These are phyloP conservation scores for Gossypium turneri DNA, from an alignment of 345 rosid species.

Conservation along the genomic window DNA sequence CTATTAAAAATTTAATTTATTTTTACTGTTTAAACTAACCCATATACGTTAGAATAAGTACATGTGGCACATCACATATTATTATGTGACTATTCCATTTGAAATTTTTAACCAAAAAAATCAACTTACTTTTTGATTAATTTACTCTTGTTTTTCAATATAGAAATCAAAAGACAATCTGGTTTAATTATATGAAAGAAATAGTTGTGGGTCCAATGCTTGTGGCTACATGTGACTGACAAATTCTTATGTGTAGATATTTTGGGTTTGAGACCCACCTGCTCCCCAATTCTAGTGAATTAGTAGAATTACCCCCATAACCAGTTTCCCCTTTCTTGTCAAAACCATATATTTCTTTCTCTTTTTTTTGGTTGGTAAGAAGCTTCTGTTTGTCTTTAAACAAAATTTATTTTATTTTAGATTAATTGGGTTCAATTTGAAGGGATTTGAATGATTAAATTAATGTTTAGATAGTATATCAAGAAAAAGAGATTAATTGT, in stretches of 20 bases:
- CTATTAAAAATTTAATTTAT: no score
- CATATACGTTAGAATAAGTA: accelerated
- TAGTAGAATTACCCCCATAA: not conserved
- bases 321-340: not conserved
- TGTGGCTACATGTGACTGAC: constrained; percentile 12
- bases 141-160: no score
- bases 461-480: no score
- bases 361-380: not conserved
- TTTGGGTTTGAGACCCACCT: not conserved
- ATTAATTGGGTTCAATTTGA: not conserved
- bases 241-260: not conserved
- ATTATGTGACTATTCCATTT: accelerated
- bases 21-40: accelerated
- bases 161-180: no score
- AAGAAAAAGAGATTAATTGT: no score
- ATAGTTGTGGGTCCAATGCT: not conserved
- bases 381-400: not conserved
- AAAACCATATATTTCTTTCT: not conserved
- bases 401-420: not conserved
- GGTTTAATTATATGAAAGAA: no score
- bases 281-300: not conserved
- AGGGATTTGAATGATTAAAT: not conserved
- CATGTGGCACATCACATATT: accelerated
- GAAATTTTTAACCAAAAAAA: no score
- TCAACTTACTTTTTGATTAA: no score